Conservation (phyloP, 257 asterid genomes). For the Anisodus tanguticus region DNA sequence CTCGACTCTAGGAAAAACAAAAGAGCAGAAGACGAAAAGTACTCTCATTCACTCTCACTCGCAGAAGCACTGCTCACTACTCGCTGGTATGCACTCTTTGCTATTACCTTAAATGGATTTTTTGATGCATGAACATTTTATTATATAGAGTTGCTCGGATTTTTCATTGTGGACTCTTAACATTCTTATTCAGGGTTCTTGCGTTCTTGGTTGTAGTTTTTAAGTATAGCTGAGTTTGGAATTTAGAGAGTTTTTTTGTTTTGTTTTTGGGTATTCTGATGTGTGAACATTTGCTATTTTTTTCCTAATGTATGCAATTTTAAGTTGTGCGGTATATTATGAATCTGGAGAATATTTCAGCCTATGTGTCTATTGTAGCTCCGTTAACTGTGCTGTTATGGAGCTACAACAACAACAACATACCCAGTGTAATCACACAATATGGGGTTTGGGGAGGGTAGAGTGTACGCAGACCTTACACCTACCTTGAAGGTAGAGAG, state of each 20-base stretch:
- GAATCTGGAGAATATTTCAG: background rate
- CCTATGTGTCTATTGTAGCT: background rate
- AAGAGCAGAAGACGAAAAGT: background rate
- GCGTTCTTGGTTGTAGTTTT: background rate
- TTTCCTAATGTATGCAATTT: background rate
- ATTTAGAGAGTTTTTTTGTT: background rate
- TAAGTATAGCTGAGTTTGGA: background rate
- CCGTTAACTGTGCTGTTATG: background rate
- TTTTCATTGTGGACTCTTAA: background rate
- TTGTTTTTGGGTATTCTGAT: background rate
- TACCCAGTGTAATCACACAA: too few relatives aligned
- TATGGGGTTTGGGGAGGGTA: too few relatives aligned
- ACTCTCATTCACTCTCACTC: background rate
- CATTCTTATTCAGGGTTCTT: background rate
- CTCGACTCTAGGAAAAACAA: too few relatives aligned
- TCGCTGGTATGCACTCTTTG: slow-evolving; percentile 9
- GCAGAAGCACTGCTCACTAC: background rate
- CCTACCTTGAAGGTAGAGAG: too few relatives aligned
- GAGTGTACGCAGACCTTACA: too few relatives aligned
- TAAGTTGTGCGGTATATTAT: background rate
- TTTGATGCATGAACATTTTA: background rate
- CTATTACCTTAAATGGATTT: background rate
- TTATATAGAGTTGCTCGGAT: background rate
- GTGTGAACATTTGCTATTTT: slow-evolving; percentile 9
- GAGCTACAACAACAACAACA: background rate